These are phyloP conservation scores for Urochloa ruziziensis DNA, from an alignment of 176 grass and related monocot species.

Conservation along the genomic window DNA sequence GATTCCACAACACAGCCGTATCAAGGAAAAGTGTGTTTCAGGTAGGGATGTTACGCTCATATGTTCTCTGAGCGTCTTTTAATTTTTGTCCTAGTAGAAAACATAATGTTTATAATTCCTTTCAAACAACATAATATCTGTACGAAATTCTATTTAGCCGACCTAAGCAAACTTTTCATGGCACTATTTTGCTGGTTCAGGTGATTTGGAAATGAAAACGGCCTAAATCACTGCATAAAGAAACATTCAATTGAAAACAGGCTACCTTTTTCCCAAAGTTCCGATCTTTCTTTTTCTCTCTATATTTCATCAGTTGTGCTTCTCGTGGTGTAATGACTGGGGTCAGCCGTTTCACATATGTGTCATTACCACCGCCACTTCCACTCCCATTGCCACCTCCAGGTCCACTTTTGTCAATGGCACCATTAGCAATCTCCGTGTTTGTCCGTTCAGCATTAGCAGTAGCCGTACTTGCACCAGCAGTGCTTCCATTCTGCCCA, in stretches of 20 bases:
- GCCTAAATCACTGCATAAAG: not conserved
- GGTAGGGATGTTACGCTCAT: not conserved
- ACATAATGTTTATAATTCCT: not conserved
- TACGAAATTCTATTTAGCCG: not conserved
- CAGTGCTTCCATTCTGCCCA: conserved; percentile 52
- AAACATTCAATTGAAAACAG: conserved; percentile 24
- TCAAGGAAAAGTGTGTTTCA: not conserved
- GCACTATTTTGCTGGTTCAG: not conserved
- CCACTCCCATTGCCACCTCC: conserved; percentile 39
- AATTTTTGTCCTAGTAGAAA: not conserved
- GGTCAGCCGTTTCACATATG: conserved; percentile 39
- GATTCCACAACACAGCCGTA: not conserved
- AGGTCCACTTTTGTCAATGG: conserved; percentile 35
- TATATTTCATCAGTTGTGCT: conserved; percentile 52
- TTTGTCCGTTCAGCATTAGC: conserved; percentile 36
- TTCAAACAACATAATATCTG: not conserved
- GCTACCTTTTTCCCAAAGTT: conserved; percentile 93
- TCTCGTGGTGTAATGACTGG: not conserved
- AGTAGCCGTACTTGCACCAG: conserved; percentile 27
- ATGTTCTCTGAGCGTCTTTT: not conserved
- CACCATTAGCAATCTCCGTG: conserved; percentile 45
- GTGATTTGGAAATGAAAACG: not conserved
- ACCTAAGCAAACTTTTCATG: not conserved
- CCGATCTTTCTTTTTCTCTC: conserved; percentile 68
- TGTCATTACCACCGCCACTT: conserved; percentile 48